Conservation (phyloP, 108 stramenopile species). For the Nannochloropsis oceanica region DNA sequence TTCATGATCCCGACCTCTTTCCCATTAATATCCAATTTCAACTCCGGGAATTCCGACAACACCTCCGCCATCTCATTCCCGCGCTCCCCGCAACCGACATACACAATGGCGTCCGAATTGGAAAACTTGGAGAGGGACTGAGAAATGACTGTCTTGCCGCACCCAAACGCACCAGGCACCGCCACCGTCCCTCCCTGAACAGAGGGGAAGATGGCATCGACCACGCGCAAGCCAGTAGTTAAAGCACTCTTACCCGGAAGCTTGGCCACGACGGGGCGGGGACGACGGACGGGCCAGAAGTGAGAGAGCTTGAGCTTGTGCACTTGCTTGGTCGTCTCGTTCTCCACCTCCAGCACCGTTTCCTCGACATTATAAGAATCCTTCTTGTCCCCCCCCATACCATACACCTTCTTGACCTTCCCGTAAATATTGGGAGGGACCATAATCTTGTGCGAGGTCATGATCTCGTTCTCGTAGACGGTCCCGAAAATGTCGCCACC, state of each 20-base stretch:
- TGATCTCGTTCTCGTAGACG: conserved; percentile 96
- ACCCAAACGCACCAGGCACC: conserved; percentile 98
- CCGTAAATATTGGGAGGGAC: conserved; percentile 97
- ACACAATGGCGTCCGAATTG: conserved; percentile 85
- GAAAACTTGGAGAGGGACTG: conserved; percentile 98
- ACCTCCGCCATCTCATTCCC: conserved; percentile 99
- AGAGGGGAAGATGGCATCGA: conserved; percentile 91
- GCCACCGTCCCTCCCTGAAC: conserved; percentile 98
- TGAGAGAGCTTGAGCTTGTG: conserved; percentile 68
- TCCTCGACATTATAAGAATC: conserved; percentile 81
- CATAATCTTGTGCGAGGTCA: conserved; percentile 88
- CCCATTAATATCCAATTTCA: conserved; percentile 75
- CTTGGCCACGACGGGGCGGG: conserved; percentile 92
- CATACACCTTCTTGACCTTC: conserved; percentile 80
- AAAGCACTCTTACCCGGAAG: conserved; percentile 90
- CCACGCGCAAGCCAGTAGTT: conserved; percentile 94
- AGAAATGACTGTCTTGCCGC: conserved; percentile 99
- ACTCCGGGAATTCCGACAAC: conserved; percentile 97
- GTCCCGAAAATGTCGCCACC: conserved; percentile 71
- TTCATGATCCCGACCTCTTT: conserved; percentile 98
- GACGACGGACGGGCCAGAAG: conserved; percentile 98
- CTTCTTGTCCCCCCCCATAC: conserved; percentile 78
- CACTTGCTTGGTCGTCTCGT: conserved; percentile 10
- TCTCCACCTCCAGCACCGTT: conserved; percentile 84
- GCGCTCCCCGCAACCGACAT: conserved; percentile 82